A percentile compares a stretch with the other conserved stretches of the same genome.
phyloP scores from a whole-genome alignment of 2,329 filamentous ascomycete genomes.

The Phaeosphaeriaceae sp. region DNA sequence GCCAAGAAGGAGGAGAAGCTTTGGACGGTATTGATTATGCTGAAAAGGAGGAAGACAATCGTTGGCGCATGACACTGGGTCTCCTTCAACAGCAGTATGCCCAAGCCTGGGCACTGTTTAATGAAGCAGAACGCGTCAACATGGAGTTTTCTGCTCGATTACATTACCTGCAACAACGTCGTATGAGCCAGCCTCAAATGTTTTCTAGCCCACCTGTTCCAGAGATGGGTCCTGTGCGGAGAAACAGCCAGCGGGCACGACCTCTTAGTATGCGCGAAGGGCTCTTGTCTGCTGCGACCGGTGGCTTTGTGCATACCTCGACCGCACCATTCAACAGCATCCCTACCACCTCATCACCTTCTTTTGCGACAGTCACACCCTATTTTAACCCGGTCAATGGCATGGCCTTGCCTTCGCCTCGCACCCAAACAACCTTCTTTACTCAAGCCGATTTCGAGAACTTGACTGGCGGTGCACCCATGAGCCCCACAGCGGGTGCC shows the following conservation, averaged over 20 bases:
- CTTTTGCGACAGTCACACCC: constrained; percentile 57
- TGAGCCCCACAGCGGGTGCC: constrained; percentile 78
- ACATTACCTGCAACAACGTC: constrained; percentile 47
- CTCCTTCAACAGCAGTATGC: constrained; percentile 60
- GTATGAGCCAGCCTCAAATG: constrained; percentile 48
- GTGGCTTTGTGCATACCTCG: constrained; percentile 45
- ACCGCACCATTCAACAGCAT: constrained; percentile 55
- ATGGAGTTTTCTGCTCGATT: constrained; percentile 52
- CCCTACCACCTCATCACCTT: constrained; percentile 58
- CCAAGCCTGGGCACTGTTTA: constrained; percentile 43
- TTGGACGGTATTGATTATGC: constrained; percentile 50
- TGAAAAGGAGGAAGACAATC: constrained; percentile 56
- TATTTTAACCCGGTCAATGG: constrained; percentile 67
- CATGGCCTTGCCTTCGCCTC: constrained; percentile 59
- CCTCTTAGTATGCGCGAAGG: constrained; percentile 49
- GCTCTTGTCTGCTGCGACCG: constrained; percentile 35
- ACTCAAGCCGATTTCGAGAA: constrained; percentile 69
- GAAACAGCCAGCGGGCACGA: constrained; percentile 50
- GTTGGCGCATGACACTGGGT: constrained; percentile 62
- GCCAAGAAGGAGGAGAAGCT: constrained; percentile 51
- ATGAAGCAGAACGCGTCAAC: constrained; percentile 46
- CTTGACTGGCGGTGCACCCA: constrained; percentile 68
- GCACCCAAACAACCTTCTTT: constrained; percentile 43
- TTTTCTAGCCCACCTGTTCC: constrained; percentile 40
- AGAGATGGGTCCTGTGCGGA: constrained; percentile 41